phyloP scores from a whole-genome alignment of 306 rosid genomes.

The Notholithocarpus densiflorus region DNA sequence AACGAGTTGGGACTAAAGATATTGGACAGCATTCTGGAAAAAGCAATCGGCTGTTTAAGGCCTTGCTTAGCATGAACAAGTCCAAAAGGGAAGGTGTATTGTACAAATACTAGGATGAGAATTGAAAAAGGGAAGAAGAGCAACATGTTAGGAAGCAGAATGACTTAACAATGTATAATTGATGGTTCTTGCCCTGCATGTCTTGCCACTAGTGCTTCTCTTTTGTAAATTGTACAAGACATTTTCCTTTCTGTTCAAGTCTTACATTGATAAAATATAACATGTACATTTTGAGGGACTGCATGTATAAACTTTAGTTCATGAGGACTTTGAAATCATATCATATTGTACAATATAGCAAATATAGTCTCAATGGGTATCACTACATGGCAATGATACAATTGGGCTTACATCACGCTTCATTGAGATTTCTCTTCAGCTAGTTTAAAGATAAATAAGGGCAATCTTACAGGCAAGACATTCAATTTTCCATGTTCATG shows the following conservation, averaged over 20 bases:
- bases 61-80: constrained; percentile 31
- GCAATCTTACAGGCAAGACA: no score
- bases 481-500: no score
- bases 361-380: background rate
- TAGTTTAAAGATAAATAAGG: no score
- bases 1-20: constrained; percentile 14
- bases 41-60: constrained; percentile 24
- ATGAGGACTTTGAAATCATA: background rate
- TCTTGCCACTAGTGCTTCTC: background rate
- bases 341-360: background rate
- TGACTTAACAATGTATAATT: background rate
- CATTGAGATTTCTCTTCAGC: no score
- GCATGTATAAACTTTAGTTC: background rate
- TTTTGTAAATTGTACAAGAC: background rate
- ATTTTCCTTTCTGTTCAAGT: background rate
- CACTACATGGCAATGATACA: no score
- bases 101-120: constrained; percentile 22
- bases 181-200: background rate
- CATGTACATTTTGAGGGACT: background rate
- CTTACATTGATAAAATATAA: background rate
- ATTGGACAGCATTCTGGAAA: constrained; percentile 1
- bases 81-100: constrained; percentile 12
- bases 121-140: background rate
- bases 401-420: no score
- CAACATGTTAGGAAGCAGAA: background rate